phyloP scores from a whole-genome alignment of 2,329 filamentous ascomycete species.

The Xylaria digitata region DNA sequence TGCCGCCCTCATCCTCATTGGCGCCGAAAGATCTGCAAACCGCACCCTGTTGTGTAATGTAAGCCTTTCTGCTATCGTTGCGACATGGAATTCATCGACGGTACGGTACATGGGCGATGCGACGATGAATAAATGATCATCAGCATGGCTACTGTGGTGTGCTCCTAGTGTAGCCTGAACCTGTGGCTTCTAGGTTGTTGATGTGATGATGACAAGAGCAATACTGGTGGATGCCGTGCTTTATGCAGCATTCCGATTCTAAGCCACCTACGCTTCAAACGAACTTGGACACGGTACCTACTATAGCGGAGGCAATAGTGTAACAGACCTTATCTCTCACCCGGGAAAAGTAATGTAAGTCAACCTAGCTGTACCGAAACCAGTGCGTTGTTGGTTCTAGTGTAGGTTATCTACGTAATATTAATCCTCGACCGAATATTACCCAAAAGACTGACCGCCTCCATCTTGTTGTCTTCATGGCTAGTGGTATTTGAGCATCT shows the following conservation, averaged over 20 bases:
- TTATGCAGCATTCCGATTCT: neutral
- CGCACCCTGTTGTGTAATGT: slow-evolving; percentile 16
- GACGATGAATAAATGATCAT: slow-evolving; percentile 10
- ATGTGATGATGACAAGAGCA: slow-evolving; percentile 7
- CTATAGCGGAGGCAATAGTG: neutral
- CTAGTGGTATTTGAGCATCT: neutral
- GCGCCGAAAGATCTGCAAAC: slow-evolving; percentile 36
- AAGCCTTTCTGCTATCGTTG: slow-evolving; percentile 10
- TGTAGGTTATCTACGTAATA: no score
- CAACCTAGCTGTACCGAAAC: slow-evolving; percentile 19
- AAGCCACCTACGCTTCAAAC: no score
- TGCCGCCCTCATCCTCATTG: slow-evolving; percentile 25
- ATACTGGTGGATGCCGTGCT: neutral
- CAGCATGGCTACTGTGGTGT: neutral
- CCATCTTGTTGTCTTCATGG: neutral
- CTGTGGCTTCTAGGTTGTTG: neutral
- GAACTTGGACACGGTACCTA: no score
- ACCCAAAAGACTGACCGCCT: slow-evolving; percentile 17
- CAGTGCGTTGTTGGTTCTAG: slow-evolving; percentile 7
- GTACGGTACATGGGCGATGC: neutral
- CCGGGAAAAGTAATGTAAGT: slow-evolving; percentile 7
- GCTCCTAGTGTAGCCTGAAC: no score
- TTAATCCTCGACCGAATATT: no score
- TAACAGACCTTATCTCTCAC: slow-evolving; percentile 5
- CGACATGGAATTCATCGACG: slow-evolving; percentile 2